Evolutionary conservation across 768 basidiomycete genomes (phyloP).

Genomic region (Cubamyces sp.): DNA sequence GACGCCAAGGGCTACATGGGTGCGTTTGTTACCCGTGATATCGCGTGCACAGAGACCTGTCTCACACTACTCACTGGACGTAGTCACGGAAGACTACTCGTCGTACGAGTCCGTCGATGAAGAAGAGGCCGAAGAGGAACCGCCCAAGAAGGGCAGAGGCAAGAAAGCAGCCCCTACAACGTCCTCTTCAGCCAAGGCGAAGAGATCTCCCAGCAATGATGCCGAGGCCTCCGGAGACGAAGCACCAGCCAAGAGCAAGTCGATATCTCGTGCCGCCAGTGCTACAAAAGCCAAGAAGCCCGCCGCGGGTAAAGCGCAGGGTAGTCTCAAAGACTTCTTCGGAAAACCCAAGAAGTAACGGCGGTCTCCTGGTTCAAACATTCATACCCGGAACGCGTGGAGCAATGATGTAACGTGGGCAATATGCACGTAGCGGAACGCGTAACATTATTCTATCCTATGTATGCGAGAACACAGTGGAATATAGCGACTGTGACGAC

Average conservation of each 20-base stretch:
- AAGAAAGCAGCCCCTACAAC: conserved; percentile 17
- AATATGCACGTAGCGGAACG: not conserved
- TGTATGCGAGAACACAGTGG: conserved; percentile 2
- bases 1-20: conserved; percentile 78
- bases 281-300: conserved; percentile 24
- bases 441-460: conserved; percentile 3
- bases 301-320: conserved; percentile 22
- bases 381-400: too few relatives aligned
- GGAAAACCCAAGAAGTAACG: conserved; percentile 27
- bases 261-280: conserved; percentile 13
- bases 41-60: too few relatives aligned
- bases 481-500: not conserved
- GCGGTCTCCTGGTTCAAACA: too few relatives aligned
- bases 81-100: conserved; percentile 80
- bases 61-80: not conserved
- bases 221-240: conserved; percentile 11
- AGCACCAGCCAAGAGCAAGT: conserved; percentile 17
- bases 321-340: conserved; percentile 33
- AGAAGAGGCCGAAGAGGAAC: conserved; percentile 45
- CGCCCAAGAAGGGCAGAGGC: conserved; percentile 30
- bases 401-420: not conserved
- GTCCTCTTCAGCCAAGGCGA: not conserved
- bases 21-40: conserved; percentile 37
- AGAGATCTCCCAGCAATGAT: conserved; percentile 6
- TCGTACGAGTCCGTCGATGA: conserved; percentile 80